Percentiles rank a stretch among this genome's conserved stretches.
Conservation (phyloP, 768 basidiomycete species). For the Candolleomyces aberdarensis region DNA sequence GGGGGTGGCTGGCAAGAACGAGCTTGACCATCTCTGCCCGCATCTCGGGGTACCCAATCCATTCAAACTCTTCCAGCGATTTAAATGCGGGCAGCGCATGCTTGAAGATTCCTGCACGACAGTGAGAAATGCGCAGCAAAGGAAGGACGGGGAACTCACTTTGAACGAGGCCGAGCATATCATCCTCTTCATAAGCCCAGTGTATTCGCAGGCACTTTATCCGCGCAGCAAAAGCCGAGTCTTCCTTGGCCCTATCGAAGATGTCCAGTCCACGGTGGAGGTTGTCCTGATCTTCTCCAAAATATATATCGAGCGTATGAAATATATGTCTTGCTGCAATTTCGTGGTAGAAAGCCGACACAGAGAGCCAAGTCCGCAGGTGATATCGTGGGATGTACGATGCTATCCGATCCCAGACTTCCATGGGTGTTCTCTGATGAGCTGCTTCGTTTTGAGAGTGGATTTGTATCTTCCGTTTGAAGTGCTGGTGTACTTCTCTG, state of each 20-base stretch:
- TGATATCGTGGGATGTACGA: constrained; percentile 59
- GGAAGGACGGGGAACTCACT: constrained; percentile 30
- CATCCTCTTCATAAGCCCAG: constrained; percentile 69
- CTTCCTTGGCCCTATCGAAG: constrained; percentile 62
- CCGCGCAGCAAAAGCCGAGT: constrained; percentile 55
- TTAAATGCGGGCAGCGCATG: constrained; percentile 63
- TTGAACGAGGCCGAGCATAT: constrained; percentile 60
- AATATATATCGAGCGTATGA: constrained; percentile 64
- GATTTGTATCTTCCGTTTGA: constrained; percentile 51
- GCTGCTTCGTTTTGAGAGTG: constrained; percentile 54
- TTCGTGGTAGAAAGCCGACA: constrained; percentile 61
- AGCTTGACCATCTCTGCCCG: constrained; percentile 63
- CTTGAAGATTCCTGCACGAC: constrained; percentile 50
- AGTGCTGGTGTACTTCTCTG: constrained; percentile 46
- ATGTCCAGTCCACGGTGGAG: constrained; percentile 62
- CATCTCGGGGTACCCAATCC: constrained; percentile 76
- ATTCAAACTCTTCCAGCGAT: constrained; percentile 61
- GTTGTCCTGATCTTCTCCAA: constrained; percentile 62
- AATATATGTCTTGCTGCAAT: constrained; percentile 66
- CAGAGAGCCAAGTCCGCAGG: constrained; percentile 66
- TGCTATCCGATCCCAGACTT: constrained; percentile 70
- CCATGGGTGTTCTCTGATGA: constrained; percentile 57
- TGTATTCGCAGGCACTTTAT: constrained; percentile 61
- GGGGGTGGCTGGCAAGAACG: constrained; percentile 50
- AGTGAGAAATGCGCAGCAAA: background rate